Conservation (phyloP, 208 protist genomes). For the Acanthamoeba lugdunensis region DNA sequence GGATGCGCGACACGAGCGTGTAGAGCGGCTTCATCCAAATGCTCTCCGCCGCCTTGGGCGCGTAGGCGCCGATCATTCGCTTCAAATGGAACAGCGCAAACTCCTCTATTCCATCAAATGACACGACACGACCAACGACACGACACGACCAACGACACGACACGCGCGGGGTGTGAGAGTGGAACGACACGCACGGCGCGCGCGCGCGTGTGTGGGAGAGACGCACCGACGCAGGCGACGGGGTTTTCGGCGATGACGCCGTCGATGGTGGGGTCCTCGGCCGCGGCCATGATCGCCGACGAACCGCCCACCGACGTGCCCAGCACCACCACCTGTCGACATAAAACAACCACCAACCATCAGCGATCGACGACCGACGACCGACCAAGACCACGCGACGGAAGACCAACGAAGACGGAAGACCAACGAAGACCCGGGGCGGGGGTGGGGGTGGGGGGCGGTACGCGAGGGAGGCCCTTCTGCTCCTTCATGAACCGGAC, state of each 20-base stretch:
- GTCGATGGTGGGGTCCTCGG: slow-evolving; percentile 89
- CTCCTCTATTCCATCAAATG: too few relatives aligned
- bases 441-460: too few relatives aligned
- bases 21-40: slow-evolving; percentile 62
- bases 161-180: too few relatives aligned
- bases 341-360: too few relatives aligned
- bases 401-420: too few relatives aligned
- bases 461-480: slow-evolving; percentile 85
- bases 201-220: slow-evolving; percentile 10
- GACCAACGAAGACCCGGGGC: too few relatives aligned
- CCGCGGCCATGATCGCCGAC: slow-evolving; percentile 92
- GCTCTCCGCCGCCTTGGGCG: slow-evolving; percentile 17
- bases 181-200: background rate
- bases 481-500: slow-evolving; percentile 87
- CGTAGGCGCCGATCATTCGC: slow-evolving; percentile 26
- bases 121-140: too few relatives aligned
- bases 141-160: too few relatives aligned
- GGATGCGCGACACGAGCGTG: slow-evolving; percentile 32
- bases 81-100: slow-evolving; percentile 71
- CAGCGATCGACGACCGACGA: too few relatives aligned
- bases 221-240: slow-evolving; percentile 88
- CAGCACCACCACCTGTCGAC: slow-evolving; percentile 87
- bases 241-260: slow-evolving; percentile 92
- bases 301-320: slow-evolving; percentile 91
- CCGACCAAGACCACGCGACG: background rate